A percentile compares a stretch with the other conserved stretches of the same genome.
phyloP scores from a whole-genome alignment of 768 basidiomycete species.

The Rhizopogon vulgaris region DNA sequence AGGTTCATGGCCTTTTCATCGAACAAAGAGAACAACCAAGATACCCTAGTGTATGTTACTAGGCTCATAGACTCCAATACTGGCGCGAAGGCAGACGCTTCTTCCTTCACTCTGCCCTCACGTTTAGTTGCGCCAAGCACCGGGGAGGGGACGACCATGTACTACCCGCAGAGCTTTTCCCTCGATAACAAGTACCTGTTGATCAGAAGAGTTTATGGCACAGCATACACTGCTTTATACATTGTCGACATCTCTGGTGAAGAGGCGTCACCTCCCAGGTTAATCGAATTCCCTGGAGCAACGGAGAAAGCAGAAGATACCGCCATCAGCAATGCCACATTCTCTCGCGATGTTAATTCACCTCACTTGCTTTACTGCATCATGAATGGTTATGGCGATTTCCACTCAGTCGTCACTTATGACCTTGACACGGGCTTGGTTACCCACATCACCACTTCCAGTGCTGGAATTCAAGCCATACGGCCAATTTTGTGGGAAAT shows the following conservation, averaged over 20 bases:
- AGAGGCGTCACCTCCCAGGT: conserved; percentile 17
- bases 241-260: conserved; percentile 28
- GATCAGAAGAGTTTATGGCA: conserved; percentile 23
- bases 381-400: conserved; percentile 35
- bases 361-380: conserved; percentile 28
- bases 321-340: conserved; percentile 10
- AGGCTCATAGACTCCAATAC: conserved; percentile 26
- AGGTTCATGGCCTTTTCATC: conserved; percentile 35
- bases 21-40: conserved; percentile 35
- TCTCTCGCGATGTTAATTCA: conserved; percentile 25
- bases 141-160: conserved; percentile 24
- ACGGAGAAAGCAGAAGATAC: conserved; percentile 27
- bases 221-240: conserved; percentile 24
- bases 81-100: conserved; percentile 20
- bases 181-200: conserved; percentile 33
- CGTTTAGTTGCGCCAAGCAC: conserved; percentile 27
- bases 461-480: conserved; percentile 23
- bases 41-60: conserved; percentile 32
- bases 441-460: conserved; percentile 33
- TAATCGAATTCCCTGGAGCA: conserved; percentile 28
- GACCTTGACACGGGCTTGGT: conserved; percentile 24
- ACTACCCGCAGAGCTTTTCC: conserved; percentile 30
- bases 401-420: conserved; percentile 29
- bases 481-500: conserved; percentile 32
- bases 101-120: conserved; percentile 27